Evolutionary conservation across 345 rosid species (phyloP).

Genomic region (Eucalyptus caleyi): DNA sequence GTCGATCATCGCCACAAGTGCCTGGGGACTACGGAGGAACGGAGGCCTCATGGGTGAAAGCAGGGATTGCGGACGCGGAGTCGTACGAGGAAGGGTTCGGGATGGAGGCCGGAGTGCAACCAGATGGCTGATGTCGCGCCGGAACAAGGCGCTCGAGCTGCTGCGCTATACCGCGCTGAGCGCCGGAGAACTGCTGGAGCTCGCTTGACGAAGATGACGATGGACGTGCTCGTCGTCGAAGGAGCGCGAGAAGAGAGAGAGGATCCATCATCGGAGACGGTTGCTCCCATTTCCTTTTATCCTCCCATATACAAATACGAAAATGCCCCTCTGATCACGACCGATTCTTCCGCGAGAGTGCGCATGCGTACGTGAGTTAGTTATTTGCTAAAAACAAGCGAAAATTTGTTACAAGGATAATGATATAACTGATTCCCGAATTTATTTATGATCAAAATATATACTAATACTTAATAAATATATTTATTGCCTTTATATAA

Average conservation of each 20-base stretch:
- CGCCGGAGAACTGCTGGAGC: not conserved
- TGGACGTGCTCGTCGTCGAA: not conserved
- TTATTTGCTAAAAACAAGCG: too few species aligned
- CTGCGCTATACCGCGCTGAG: not conserved
- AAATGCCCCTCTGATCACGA: not conserved
- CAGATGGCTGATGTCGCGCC: too few species aligned
- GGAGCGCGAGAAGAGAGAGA: not conserved
- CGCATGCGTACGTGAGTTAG: too few species aligned
- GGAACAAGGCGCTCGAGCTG: not conserved
- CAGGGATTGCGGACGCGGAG: too few species aligned
- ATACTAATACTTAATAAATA: not conserved
- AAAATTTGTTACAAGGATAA: too few species aligned
- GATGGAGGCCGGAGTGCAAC: too few species aligned
- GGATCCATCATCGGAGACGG: not conserved
- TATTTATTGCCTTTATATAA: not conserved
- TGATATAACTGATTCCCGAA: fast-evolving
- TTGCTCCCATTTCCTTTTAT: not conserved
- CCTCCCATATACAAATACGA: not conserved
- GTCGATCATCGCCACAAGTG: not conserved
- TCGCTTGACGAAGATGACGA: not conserved
- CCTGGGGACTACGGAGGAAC: too few species aligned
- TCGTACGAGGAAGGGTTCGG: too few species aligned
- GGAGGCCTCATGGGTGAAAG: too few species aligned
- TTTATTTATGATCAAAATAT: not conserved
- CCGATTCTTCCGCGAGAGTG: not conserved